These are phyloP conservation scores for Suhomyces panamericanus DNA, from an alignment of 1,139 yeast species.

Conservation along the genomic window DNA sequence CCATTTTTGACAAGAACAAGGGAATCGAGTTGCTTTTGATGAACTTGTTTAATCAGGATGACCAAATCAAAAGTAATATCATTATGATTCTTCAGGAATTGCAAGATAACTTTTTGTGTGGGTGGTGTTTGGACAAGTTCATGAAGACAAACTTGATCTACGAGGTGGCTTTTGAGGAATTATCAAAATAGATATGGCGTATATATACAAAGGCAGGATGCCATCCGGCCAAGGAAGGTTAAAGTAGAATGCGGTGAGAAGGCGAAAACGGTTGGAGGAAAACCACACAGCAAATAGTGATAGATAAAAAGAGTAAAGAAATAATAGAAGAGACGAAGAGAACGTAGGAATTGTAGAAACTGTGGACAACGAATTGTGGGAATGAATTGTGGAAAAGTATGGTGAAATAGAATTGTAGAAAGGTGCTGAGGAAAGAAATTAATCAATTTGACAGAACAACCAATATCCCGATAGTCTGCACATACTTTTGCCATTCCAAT, in stretches of 20 bases:
- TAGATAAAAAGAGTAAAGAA: neutral
- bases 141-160: slow-evolving; percentile 42
- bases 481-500: too few relatives aligned
- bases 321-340: neutral
- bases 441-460: too few relatives aligned
- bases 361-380: too few relatives aligned
- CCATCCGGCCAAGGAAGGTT: neutral
- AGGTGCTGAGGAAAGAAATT: too few relatives aligned
- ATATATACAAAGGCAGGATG: slow-evolving; percentile 1
- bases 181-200: slow-evolving; percentile 15
- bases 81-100: slow-evolving; percentile 48
- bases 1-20: slow-evolving; percentile 49
- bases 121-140: slow-evolving; percentile 47
- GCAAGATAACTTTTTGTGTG: slow-evolving; percentile 47
- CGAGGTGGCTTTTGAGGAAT: slow-evolving; percentile 44
- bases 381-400: too few relatives aligned
- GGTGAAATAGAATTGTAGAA: too few relatives aligned
- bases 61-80: slow-evolving; percentile 43
- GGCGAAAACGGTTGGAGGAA: too few relatives aligned
- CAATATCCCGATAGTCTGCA: too few relatives aligned
- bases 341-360: too few relatives aligned
- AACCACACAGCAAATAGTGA: neutral
- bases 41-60: slow-evolving; percentile 50
- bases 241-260: too few relatives aligned
- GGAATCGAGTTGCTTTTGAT: slow-evolving; percentile 46